Evolutionary conservation across 2,329 filamentous ascomycete species (phyloP).

Genomic region (Zymoseptoria crescenta): DNA sequence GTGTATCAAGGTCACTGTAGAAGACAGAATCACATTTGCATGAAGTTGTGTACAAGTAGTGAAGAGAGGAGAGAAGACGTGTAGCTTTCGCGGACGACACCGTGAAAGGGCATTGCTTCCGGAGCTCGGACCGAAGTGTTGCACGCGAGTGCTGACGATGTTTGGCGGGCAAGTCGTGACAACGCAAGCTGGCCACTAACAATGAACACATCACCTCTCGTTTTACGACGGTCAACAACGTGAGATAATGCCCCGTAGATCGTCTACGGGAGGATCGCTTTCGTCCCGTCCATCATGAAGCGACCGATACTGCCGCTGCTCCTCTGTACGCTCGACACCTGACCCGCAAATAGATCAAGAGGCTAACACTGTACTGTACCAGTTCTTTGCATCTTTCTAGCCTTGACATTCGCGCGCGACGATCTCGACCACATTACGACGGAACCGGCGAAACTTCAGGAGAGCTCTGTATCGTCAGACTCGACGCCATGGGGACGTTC

Average conservation of each 20-base stretch:
- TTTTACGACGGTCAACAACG: neutral
- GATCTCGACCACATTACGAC: constrained; percentile 4
- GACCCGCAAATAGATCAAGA: neutral
- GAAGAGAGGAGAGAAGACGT: too few species aligned
- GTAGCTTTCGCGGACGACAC: neutral
- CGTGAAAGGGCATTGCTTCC: neutral
- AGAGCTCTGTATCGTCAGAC: constrained; percentile 3
- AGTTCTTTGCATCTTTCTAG: constrained; percentile 14
- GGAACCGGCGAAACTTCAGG: constrained; percentile 4
- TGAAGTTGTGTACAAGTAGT: too few species aligned
- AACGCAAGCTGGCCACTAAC: constrained; percentile 3
- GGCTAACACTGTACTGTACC: neutral
- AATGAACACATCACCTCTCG: neutral
- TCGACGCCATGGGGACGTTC: constrained; percentile 4
- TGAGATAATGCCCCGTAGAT: constrained; percentile 4
- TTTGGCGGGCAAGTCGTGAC: neutral
- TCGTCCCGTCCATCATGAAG: constrained; percentile 3
- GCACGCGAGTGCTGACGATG: neutral
- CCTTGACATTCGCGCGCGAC: constrained; percentile 12
- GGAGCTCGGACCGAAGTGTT: neutral
- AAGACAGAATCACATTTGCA: too few species aligned
- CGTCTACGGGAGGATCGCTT: constrained; percentile 1
- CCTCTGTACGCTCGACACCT: constrained; percentile 5
- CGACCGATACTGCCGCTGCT: constrained; percentile 9
- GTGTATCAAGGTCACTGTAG: too few species aligned